Conservation (phyloP, 1,139 yeast species). For the Pneumocystis carinii region DNA sequence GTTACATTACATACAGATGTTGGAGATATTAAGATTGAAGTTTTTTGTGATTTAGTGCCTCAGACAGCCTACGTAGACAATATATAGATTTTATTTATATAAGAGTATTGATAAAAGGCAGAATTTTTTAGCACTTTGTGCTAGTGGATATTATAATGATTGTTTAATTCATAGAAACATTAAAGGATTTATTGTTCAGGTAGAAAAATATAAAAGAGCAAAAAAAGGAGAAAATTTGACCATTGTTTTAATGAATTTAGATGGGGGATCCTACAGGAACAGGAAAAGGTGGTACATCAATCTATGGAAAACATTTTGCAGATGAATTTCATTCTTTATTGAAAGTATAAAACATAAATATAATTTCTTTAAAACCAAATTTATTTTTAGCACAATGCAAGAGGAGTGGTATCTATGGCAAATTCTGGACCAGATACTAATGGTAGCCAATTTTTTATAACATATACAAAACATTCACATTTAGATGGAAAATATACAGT, state of each 20-base stretch:
- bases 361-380: background rate
- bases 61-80: constrained; percentile 24
- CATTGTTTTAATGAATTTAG: constrained; percentile 14
- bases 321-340: constrained; percentile 34
- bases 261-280: constrained; percentile 39
- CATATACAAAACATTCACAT: constrained; percentile 28
- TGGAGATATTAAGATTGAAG: constrained; percentile 30
- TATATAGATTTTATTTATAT: background rate
- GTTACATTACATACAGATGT: constrained; percentile 26
- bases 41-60: constrained; percentile 30
- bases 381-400: constrained; percentile 23
- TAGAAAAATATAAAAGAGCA: constrained; percentile 1
- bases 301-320: constrained; percentile 37
- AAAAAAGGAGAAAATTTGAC: background rate
- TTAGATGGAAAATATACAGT: constrained; percentile 45
- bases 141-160: constrained; percentile 31
- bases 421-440: constrained; percentile 32
- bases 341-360: constrained; percentile 11
- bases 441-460: constrained; percentile 33
- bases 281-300: constrained; percentile 38
- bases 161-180: constrained; percentile 32
- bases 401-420: constrained; percentile 36
- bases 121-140: constrained; percentile 37
- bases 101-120: constrained; percentile 8
- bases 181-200: constrained; percentile 20